Evolutionary conservation across 2,329 filamentous ascomycete species (phyloP), one percentile per base, ranked within the genome.

Genomic region (Fusarium mundagurra): DNA sequence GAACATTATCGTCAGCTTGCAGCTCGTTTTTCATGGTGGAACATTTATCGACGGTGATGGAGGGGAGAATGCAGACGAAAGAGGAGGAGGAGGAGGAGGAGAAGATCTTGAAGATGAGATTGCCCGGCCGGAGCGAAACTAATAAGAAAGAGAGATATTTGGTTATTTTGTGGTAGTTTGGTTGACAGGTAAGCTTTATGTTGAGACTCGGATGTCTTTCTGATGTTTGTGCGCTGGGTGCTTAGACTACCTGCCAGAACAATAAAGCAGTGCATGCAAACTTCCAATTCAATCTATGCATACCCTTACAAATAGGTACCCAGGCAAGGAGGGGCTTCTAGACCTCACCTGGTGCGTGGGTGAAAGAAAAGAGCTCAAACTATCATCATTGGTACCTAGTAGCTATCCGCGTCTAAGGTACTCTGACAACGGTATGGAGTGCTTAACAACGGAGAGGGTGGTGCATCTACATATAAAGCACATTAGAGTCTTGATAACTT

Each of bases 1-100:
- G 71, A 14, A 47, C 43, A 27, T 29, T 39, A 8, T 27, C 45
- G 51, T 78, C 58, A 75, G 73, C 45, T 34, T 66, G 31, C 22
- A 44, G 22, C 33, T 24, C 27, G 20, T 61, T n/a, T 14, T 43
- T 38, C 66, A 69, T 71, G 59, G 24, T 29, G 14, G 39, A 44
- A n/a, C 18, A 31, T 48, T 33, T 48, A 31, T 53, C 17, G n/a
- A 29, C 10, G 41, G 36, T 31, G 18, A n/a, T 24, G 29, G 27
- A 57, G n/a, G 22, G 16, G 11, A 6, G 41, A 20, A 41, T 57
- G 55, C 27, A 29, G 29, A 36, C 31, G 60, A 44, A 16, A 27
- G 31, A 33, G 55, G 33, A 44, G 43, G 43, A 41, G 55, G 34
- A 22, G 38, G 50, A 43, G 61, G 17, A 8, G 34, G 18, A 18